Percentiles rank a stretch among this genome's conserved stretches.
phyloP scores from a whole-genome alignment of 2,329 filamentous ascomycete species.

The Colletotrichum cuscutae region DNA sequence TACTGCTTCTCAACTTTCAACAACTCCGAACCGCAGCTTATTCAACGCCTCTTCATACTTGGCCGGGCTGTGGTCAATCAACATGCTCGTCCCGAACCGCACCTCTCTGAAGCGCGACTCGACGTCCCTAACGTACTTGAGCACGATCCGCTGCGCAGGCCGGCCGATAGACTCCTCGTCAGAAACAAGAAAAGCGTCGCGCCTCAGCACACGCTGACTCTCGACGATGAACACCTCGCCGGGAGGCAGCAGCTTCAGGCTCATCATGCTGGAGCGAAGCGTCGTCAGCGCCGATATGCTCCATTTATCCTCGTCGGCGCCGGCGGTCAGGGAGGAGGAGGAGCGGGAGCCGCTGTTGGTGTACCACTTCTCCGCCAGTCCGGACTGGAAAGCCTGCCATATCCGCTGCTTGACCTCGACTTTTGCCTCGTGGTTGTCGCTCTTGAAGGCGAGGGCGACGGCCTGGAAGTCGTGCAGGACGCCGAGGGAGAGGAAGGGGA shows the following conservation, averaged over 20 bases:
- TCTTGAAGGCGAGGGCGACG: conserved; percentile 77
- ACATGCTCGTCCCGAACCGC: conserved; percentile 77
- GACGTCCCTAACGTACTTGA: conserved; percentile 78
- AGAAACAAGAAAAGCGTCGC: conserved; percentile 68
- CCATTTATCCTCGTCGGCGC: conserved; percentile 73
- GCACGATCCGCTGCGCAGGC: conserved; percentile 74
- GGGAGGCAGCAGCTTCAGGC: conserved; percentile 76
- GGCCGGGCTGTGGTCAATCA: conserved; percentile 80
- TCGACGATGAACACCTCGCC: conserved; percentile 82
- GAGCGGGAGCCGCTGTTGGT: conserved; percentile 43
- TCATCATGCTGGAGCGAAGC: conserved; percentile 74
- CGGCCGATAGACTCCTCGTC: conserved; percentile 65
- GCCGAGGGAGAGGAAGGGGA: conserved; percentile 78
- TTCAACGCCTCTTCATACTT: conserved; percentile 77
- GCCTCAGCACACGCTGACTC: conserved; percentile 72
- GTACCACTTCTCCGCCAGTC: conserved; percentile 71
- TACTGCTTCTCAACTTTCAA: conserved; percentile 37
- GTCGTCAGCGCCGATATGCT: conserved; percentile 74
- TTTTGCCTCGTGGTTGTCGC: conserved; percentile 74
- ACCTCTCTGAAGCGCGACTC: conserved; percentile 77
- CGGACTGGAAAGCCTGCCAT: conserved; percentile 72
- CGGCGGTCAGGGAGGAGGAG: conserved; percentile 39
- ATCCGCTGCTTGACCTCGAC: conserved; percentile 73
- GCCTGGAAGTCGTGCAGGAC: conserved; percentile 80
- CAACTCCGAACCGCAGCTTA: conserved; percentile 64